Base-by-base conservation (phyloP, 108 stramenopile species). In the Chaetoceros tenuissimus region DNA sequence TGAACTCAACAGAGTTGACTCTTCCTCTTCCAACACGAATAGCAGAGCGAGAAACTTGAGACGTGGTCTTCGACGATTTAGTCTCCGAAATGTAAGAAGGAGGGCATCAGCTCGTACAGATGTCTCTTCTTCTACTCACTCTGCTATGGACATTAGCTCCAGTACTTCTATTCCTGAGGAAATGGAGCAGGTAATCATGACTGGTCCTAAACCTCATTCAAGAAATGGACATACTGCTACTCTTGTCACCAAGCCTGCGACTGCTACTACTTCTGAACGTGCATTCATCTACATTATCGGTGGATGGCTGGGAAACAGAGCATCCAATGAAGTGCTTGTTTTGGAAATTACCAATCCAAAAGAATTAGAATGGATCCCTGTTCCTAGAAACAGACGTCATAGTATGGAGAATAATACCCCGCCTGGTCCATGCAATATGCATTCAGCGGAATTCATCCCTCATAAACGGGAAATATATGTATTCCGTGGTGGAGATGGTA, bases 371-470 rank as follows among this genome's bases (percentile, higher is more conserved):
- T 30, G 69, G 17, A 16, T 31, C 25, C 29, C 59, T 24, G 31
- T 87, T 16, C 73, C 77, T 24, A 85, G 84, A 82, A 78, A 76
- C 48, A 78, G 79, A 53, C 91, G n/a, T n/a, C n/a, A 85, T 1
- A 59, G 71, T 27, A 65, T 79, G 13, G 64, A 64, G 28, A 73
- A 76, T 5, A 76, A 72, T 1, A 76, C 79, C 18, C 78, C 94
- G 1, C 94, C 94, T 10, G 95, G 95, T 20, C 91, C 94, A 0
- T 97, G 96, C 73, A 97, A 97, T 63, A 97, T 97, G 96, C 96
- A 97, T 71, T 86, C 85, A 0, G 89, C 92, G 0, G 96, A 97
- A 59, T 97, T 66, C 47, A 74, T 94, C 1, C 67, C 80, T 3
- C 27, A 65, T 27, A 55, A 56, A 27, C 55, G 67, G 7, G 81